These are phyloP conservation scores for Lecanicillium sp. DNA, from an alignment of 2,329 filamentous ascomycete species.

Conservation along the genomic window DNA sequence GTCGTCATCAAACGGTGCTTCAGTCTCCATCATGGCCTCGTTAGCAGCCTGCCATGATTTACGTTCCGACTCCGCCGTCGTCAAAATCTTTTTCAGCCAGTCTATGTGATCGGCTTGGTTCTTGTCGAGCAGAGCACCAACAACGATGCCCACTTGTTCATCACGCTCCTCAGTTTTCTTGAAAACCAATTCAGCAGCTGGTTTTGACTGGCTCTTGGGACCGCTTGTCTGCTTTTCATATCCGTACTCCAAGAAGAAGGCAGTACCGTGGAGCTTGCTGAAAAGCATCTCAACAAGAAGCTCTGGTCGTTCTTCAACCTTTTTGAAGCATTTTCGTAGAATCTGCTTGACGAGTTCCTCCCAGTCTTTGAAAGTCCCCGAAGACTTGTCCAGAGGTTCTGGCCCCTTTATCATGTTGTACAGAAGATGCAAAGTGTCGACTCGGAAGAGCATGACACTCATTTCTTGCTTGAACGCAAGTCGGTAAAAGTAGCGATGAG, in stretches of 20 bases:
- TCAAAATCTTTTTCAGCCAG: slow-evolving; percentile 71
- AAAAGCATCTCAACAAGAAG: slow-evolving; percentile 89
- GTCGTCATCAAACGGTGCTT: slow-evolving; percentile 24
- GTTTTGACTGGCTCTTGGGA: slow-evolving; percentile 49
- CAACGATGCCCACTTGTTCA: slow-evolving; percentile 69
- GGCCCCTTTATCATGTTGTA: slow-evolving; percentile 90
- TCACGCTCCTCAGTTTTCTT: slow-evolving; percentile 60
- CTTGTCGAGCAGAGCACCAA: slow-evolving; percentile 72
- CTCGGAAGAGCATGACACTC: slow-evolving; percentile 77
- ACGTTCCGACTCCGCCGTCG: slow-evolving; percentile 61
- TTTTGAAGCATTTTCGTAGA: slow-evolving; percentile 71
- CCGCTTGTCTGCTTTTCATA: slow-evolving; percentile 74
- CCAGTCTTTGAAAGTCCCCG: slow-evolving; percentile 75
- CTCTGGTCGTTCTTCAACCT: slow-evolving; percentile 76
- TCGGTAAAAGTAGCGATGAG: slow-evolving; percentile 89
- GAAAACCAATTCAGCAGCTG: slow-evolving; percentile 77
- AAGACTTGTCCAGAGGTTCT: slow-evolving; percentile 59
- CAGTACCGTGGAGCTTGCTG: slow-evolving; percentile 76
- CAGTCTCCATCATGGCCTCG: slow-evolving; percentile 41
- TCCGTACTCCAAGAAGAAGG: slow-evolving; percentile 85
- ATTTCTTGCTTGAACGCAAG: slow-evolving; percentile 93
- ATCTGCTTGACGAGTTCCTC: slow-evolving; percentile 81
- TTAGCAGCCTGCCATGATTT: slow-evolving; percentile 70
- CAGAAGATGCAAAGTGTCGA: slow-evolving; percentile 84
- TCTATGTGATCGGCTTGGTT: slow-evolving; percentile 65